phyloP scores from a whole-genome alignment of 2,329 filamentous ascomycete genomes.

The Ophiostoma perfectum region DNA sequence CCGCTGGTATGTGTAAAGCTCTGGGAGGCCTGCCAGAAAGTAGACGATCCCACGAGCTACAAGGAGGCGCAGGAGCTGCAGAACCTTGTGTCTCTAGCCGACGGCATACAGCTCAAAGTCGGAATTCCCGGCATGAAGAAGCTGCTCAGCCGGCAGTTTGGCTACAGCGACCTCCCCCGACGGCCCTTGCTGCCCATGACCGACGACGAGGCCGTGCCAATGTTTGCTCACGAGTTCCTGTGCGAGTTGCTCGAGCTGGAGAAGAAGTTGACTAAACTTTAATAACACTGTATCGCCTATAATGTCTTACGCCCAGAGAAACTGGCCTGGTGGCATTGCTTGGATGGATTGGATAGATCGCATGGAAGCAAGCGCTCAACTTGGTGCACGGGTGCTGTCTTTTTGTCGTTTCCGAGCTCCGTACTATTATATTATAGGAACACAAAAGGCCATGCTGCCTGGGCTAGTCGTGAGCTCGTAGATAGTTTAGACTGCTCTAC shows the following conservation, averaged over 20 bases:
- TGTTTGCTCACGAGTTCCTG: constrained; percentile 22
- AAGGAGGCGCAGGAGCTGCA: constrained; percentile 26
- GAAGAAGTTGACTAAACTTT: not conserved
- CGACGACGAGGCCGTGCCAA: constrained; percentile 22
- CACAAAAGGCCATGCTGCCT: not conserved
- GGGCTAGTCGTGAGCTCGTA: not conserved
- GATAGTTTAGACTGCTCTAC: not conserved
- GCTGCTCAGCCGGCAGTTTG: constrained; percentile 26
- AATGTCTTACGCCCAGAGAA: too few relatives aligned
- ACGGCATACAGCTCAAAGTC: constrained; percentile 27
- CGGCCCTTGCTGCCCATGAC: constrained; percentile 27
- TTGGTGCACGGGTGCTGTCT: not conserved
- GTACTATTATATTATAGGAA: not conserved
- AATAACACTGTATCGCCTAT: not conserved
- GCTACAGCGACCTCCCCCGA: constrained; percentile 25
- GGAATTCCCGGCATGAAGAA: constrained; percentile 29
- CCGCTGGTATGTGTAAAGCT: constrained; percentile 25
- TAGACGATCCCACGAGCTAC: constrained; percentile 15
- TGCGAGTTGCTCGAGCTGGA: constrained; percentile 21
- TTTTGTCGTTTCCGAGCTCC: not conserved
- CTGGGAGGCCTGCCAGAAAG: constrained; percentile 22
- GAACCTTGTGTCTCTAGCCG: constrained; percentile 26
- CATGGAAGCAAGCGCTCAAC: not conserved
- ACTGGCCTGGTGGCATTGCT: too few relatives aligned
- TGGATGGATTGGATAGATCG: too few relatives aligned